These are phyloP conservation scores for Lichtheimia corymbifera DNA, from an alignment of 371 early-diverging fungal species.

Conservation along the genomic window DNA sequence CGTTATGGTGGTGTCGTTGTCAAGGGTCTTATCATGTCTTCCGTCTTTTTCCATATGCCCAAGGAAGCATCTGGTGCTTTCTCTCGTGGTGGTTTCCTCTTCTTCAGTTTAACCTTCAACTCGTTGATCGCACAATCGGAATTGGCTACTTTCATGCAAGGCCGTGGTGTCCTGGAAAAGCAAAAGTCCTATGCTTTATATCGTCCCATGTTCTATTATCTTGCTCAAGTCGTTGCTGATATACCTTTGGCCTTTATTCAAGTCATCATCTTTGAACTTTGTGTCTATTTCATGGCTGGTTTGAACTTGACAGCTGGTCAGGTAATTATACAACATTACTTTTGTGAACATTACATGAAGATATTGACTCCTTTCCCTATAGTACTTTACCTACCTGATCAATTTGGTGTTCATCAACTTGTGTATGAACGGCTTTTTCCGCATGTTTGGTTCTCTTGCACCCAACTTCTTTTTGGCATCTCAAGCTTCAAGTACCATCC, in stretches of 20 bases:
- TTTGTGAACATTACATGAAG: too few species aligned
- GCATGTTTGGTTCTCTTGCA: constrained; percentile 59
- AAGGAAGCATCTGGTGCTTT: constrained; percentile 56
- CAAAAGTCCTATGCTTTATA: constrained; percentile 69
- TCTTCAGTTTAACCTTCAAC: constrained; percentile 60
- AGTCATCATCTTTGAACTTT: constrained; percentile 39
- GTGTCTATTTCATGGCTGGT: constrained; percentile 62
- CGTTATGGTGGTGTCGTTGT: constrained; percentile 56
- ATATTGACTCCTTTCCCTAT: constrained; percentile 8
- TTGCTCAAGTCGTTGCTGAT: constrained; percentile 58
- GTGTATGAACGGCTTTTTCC: constrained; percentile 65
- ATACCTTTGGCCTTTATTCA: constrained; percentile 47
- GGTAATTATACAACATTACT: constrained; percentile 18
- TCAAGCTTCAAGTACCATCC: constrained; percentile 51
- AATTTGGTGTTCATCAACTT: constrained; percentile 42
- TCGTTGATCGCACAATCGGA: constrained; percentile 59
- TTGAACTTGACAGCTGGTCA: constrained; percentile 53
- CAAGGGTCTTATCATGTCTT: constrained; percentile 69
- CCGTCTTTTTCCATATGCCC: constrained; percentile 63
- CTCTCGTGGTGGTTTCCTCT: constrained; percentile 66
- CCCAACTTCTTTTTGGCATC: constrained; percentile 62
- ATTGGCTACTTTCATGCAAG: constrained; percentile 54
- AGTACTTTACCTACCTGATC: constrained; percentile 57
- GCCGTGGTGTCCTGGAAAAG: constrained; percentile 67
- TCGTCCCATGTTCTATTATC: constrained; percentile 59